Evolutionary conservation across 2,329 filamentous ascomycete species (phyloP), one percentile per base, ranked within the genome.

Genomic region (Fusarium avenaceum): DNA sequence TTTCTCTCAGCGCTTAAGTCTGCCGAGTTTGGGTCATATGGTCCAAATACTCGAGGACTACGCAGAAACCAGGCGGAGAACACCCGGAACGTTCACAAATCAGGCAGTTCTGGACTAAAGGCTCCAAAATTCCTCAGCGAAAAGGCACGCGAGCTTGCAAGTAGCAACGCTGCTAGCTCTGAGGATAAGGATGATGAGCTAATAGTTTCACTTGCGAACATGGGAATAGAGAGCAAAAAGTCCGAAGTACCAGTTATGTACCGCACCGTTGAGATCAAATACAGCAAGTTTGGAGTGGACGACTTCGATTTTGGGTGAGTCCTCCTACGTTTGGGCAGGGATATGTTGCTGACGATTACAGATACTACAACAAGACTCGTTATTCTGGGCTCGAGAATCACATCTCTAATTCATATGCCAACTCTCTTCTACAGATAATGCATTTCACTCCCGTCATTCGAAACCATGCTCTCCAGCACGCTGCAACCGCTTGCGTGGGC

Each of bases 241-340:
- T 88, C 91, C 40, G 94, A 97, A 57, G 91, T 96, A 6, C 92
- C 95, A 22, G 87, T 92, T 10, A 93, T 96, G 82, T 99, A 99
- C 78, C 90, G 92, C 68, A 94, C 94, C 73, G 92, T 97, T 13
- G 95, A 98, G 78, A 99, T 99, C 81, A 97, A 97, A 77, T 99
- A 98, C 82, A 97, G 95, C 84, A 96, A 94, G 76, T 99, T 97
- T 78, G 96, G 96, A 20, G 94, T 99, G n/a, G 95, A 98, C 74
- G 96, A 99, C 78, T 99, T 99, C 77, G 96, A 99, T 78, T 99
- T 99, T 80, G 91, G 92, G 89, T 93, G 81, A 74, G 88, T 80
- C 30, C 26, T 26, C 33, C n/a, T 26, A 59, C 66, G 46, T 53
- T 32, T 22, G 9, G 30, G 2, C 30, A 14, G 49, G 20, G 8